Evolutionary conservation across 1,284 basidiomycete species (phyloP), one percentile per base, ranked within the genome.

Genomic region (Moesziomyces aphidis): DNA sequence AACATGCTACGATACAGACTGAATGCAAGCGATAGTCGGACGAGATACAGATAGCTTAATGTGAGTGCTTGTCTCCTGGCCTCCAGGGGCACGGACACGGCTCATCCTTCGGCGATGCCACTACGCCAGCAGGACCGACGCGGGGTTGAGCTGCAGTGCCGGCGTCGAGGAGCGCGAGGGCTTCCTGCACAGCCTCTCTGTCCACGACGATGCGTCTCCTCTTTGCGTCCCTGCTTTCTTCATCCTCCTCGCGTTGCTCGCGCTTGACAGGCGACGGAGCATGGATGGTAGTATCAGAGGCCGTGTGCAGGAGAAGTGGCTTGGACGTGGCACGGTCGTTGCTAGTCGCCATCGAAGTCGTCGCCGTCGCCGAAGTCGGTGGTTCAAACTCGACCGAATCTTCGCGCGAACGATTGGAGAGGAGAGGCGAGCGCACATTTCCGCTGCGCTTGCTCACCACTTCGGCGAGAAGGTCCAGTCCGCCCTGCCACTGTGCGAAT

Each of bases 381-480:
- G 62, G 43, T 31, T 76, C 73, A 47, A 76, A 72, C 52, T 76
- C 73, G 22, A 76, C 69, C 13, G 56, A 61, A 19, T 45, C 72
- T 17, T 66, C 60, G 5, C 71, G 49, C 5, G 56, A 43, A 1
- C 64, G 54, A n/a, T 77, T 64, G 13, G 68, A 43, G 2, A 75
- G 58, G 1, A 71, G 55, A 1, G 73, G 73, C 19, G 73, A 75
- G n/a, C 66, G 52, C 17, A 74, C 55, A 26, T 65, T 71, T 21
- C 73, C 73, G 19, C 56, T 61, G 0, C 78, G 61, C 44, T 72
- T 71, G 34, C 73, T 70, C 17, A 84, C 80, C 11, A 84, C 79
- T 26, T 83, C 81, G 9, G 83, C 83, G 17, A 84, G 77, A 21
- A 83, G 62, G 21, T 79, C 73, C n/a, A 83, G 61, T 4, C 83